Evolutionary conservation across 192 early-diverging fungal genomes (phyloP).

Genomic region (Coemansia sp.): DNA sequence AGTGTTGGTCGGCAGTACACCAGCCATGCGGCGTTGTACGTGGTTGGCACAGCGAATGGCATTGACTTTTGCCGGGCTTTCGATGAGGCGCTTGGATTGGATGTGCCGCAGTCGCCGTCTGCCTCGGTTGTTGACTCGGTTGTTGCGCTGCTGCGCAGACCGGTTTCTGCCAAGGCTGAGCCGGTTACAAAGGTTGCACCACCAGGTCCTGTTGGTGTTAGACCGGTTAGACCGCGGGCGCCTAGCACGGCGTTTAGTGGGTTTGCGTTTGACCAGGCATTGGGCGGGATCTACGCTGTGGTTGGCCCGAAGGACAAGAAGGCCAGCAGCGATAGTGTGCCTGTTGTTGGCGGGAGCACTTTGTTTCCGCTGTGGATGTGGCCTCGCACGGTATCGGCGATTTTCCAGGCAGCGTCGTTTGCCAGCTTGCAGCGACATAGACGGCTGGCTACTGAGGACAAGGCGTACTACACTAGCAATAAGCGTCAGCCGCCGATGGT

Average conservation of each 20-base stretch:
- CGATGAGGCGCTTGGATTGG: background rate
- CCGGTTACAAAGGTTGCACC: background rate
- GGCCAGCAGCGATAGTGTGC: background rate
- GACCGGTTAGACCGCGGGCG: background rate
- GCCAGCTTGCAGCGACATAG: conserved; percentile 19
- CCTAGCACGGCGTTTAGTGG: conserved; percentile 24
- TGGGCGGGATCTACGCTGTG: background rate
- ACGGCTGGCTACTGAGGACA: conserved; percentile 5
- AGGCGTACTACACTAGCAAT: conserved; percentile 1
- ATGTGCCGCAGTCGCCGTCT: conserved; percentile 1
- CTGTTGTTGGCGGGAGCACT: background rate
- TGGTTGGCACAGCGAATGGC: conserved; percentile 11
- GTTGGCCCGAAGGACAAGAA: background rate
- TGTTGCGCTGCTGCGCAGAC: conserved; percentile 16
- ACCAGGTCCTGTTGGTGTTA: background rate
- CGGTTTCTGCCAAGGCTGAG: background rate
- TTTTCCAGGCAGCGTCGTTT: conserved; percentile 24
- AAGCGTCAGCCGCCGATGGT: background rate
- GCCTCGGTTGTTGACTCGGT: conserved; percentile 8
- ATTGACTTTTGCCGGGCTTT: conserved; percentile 23
- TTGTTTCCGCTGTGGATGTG: conserved; percentile 36
- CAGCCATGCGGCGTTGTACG: conserved; percentile 16
- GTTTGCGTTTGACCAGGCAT: conserved; percentile 36
- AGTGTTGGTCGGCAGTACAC: conserved; percentile 20
- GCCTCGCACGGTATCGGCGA: conserved; percentile 22